phyloP scores from a whole-genome alignment of 2,329 filamentous ascomycete species.

The Cordyceps cicadae region DNA sequence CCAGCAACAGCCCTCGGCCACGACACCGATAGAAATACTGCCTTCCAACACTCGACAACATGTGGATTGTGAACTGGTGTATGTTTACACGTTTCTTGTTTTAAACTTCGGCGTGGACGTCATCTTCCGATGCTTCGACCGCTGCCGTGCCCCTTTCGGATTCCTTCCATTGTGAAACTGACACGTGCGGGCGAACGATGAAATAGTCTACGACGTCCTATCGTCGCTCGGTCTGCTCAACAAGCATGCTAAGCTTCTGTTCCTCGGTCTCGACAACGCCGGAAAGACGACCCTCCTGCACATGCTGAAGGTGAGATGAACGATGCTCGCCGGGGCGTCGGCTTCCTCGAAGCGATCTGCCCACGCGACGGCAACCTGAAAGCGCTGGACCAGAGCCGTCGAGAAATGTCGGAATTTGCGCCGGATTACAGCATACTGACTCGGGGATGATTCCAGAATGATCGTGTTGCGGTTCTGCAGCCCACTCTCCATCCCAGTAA shows the following conservation, averaged over 20 bases:
- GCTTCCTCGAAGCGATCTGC: background rate
- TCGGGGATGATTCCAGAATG: constrained; percentile 54
- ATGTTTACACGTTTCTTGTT: constrained; percentile 32
- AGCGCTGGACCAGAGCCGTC: background rate
- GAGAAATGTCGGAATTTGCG: background rate
- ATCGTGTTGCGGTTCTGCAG: constrained; percentile 83
- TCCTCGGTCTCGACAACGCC: constrained; percentile 88
- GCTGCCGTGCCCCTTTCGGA: background rate
- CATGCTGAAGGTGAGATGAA: constrained; percentile 74
- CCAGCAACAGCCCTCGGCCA: background rate
- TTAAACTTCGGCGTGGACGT: background rate
- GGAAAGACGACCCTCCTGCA: constrained; percentile 91
- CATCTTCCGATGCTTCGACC: background rate
- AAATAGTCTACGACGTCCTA: constrained; percentile 73
- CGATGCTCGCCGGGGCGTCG: background rate
- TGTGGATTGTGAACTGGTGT: constrained; percentile 98
- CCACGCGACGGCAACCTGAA: background rate
- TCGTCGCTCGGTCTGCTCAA: constrained; percentile 81
- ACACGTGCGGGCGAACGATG: constrained; percentile 21
- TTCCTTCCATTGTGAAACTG: constrained; percentile 15
- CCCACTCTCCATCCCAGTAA: constrained; percentile 86
- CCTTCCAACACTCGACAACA: constrained; percentile 25
- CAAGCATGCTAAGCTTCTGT: constrained; percentile 93
- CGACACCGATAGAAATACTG: background rate
- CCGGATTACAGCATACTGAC: constrained; percentile 19